Conservation (phyloP, 306 rosid species). For the Pyrus communis region DNA sequence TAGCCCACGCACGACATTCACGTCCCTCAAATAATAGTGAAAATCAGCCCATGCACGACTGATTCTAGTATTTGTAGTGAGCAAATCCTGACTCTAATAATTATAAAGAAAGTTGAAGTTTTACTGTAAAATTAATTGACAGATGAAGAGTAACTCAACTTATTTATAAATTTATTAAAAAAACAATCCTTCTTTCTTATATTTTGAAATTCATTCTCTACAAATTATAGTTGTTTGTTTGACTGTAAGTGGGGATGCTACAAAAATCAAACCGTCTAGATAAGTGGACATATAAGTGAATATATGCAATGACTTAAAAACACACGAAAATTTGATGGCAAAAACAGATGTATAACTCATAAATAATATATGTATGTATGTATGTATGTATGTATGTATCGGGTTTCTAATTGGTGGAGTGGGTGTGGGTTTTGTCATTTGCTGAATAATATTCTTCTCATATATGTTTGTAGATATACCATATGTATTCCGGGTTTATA, state of each 20-base stretch:
- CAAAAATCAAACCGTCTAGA: conserved; percentile 6
- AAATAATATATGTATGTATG: not conserved
- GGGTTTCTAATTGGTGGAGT: not conserved
- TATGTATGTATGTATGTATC: not conserved
- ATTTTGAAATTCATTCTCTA: too few species aligned
- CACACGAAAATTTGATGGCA: not conserved
- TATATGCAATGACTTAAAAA: not conserved
- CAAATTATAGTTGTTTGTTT: conserved; percentile 16
- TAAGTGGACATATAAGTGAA: not conserved
- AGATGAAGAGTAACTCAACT: too few species aligned
- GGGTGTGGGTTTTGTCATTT: not conserved
- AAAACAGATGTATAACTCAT: not conserved
- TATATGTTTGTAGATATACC: too few species aligned
- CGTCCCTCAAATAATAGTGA: not conserved
- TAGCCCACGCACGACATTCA: not conserved
- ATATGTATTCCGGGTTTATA: too few species aligned
- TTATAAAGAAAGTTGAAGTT: too few species aligned
- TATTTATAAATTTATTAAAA: too few species aligned
- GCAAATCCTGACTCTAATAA: too few species aligned
- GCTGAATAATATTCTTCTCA: not conserved
- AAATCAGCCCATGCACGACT: not conserved
- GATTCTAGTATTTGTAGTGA: too few species aligned
- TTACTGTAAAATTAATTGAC: too few species aligned
- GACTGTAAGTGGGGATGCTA: conserved; percentile 26
- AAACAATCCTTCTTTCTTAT: too few species aligned